A percentile compares a stretch with the other conserved stretches of the same genome.
Evolutionary conservation across 2,329 filamentous ascomycete genomes (phyloP).

Genomic region (Monilinia fructigena): DNA sequence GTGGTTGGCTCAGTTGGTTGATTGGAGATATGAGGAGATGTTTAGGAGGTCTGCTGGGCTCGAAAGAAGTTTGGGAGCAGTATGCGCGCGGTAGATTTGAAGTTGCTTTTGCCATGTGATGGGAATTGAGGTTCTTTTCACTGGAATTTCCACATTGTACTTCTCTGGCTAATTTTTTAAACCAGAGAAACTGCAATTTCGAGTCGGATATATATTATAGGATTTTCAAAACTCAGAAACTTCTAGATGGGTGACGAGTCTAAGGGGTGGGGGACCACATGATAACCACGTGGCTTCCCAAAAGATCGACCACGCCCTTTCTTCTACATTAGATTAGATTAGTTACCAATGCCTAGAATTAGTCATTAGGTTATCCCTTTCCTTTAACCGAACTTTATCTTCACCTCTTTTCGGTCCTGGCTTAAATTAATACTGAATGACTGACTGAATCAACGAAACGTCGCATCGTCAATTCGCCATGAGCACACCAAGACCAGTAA

Average conservation of each 20-base stretch:
- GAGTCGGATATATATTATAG: neutral
- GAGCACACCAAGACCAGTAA: neutral
- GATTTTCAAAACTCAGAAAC: neutral
- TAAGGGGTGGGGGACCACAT: neutral
- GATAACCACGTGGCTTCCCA: neutral
- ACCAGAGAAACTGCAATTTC: neutral
- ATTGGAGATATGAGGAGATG: neutral
- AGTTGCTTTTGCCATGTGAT: neutral
- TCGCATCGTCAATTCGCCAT: neutral
- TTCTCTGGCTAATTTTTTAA: neutral
- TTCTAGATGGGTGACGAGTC: neutral
- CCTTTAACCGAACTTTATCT: neutral
- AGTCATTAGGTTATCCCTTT: neutral
- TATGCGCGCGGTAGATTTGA: neutral
- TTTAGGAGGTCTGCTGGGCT: neutral
- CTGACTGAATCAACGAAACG: neutral
- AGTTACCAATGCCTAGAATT: neutral
- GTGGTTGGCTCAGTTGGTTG: neutral
- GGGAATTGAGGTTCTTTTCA: neutral
- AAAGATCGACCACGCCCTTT: conserved; percentile 2
- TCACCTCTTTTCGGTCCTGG: too few species aligned
- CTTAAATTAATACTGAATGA: neutral
- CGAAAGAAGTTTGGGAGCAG: neutral
- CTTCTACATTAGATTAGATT: neutral
- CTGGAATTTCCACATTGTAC: neutral